Base-by-base conservation (phyloP, 495 filamentous ascomycete species). In the Daldinia bambusicola region DNA sequence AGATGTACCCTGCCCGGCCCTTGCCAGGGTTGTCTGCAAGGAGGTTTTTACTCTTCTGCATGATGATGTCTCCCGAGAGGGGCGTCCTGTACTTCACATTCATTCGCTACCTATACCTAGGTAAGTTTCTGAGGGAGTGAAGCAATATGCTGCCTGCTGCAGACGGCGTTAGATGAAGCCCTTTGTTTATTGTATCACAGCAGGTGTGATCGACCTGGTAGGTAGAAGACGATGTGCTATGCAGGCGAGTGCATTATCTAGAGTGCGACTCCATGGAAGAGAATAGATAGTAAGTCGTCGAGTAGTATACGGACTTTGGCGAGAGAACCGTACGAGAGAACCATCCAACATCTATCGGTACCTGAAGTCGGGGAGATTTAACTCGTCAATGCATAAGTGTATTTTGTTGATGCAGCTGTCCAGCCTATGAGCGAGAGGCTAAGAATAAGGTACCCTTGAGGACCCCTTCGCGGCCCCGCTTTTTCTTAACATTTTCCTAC, bases 181-280 rank as follows among this genome's bases (percentile, higher is more conserved):
- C 14, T 20, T 20, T 60, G 7, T 30, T 26, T 37, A 31, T 34
- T 43, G 70, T 72, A 63, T 37, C 70, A 72, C 70, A 53, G 41
- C 70, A 72, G 58, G 63, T 61, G 65, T 69, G 65, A 68, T 72
- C 56, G 70, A 63, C 65, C 56, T 61, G 55, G 61, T 72, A 65
- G 61, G 64, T 68, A 68, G 70, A 68, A 55, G 61, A 64, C 48
- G 60, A 72, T 63, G 62, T 61, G 53, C 69, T 41, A 65, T 72
- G 70, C 70, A 72, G 65, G 65, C 65, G 70, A 72, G 70, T 69
- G 70, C 70, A 68, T 68, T 68, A 72, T 72, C 69, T 72, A 38
- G 60, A 57, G 55, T 72, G 55, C 64, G 22, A 72, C 69, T 53
- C 16, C 56, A 41, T 36, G 52, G 68, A 51, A 40, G 55, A 37